Conservation (phyloP, 2,329 filamentous ascomycete species). For the Alternaria brassicae region DNA sequence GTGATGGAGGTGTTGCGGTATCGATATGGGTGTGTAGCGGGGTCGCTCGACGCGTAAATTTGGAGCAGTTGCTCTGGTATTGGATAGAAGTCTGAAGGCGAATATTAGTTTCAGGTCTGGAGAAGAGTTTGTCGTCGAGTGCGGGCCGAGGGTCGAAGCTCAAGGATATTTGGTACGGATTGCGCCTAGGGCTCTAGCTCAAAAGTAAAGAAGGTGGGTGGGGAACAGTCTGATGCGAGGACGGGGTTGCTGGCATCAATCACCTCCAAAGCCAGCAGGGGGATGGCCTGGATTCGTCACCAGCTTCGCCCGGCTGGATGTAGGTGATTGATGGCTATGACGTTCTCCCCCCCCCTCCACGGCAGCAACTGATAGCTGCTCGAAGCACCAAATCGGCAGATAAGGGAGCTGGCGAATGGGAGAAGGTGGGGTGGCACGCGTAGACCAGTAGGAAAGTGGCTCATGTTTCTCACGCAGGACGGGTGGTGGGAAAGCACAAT, state of each 20-base stretch:
- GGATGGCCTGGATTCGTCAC: constrained; percentile 31
- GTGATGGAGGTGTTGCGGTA: constrained; percentile 23
- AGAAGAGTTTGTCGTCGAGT: neutral
- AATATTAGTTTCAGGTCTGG: constrained; percentile 23
- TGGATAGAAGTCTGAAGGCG: constrained; percentile 19
- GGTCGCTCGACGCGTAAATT: constrained; percentile 33
- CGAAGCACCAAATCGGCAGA: constrained; percentile 35
- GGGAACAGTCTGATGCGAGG: constrained; percentile 13
- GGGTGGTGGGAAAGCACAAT: constrained; percentile 22
- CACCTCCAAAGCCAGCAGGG: constrained; percentile 15
- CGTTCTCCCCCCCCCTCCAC: constrained; percentile 22
- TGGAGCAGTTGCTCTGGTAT: constrained; percentile 36
- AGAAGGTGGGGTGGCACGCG: constrained; percentile 36
- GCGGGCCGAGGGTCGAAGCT: neutral
- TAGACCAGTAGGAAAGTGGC: constrained; percentile 24
- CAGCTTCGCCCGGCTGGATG: constrained; percentile 21
- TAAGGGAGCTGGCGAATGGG: constrained; percentile 46
- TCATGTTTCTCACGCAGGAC: constrained; percentile 32
- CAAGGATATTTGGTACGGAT: constrained; percentile 4
- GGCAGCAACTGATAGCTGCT: constrained; percentile 38
- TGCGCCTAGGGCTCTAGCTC: constrained; percentile 20
- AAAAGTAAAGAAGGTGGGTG: constrained; percentile 27
- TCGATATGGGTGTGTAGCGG: constrained; percentile 31
- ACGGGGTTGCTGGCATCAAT: constrained; percentile 18
- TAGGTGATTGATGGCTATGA: constrained; percentile 33